Percentiles rank a stretch among this genome's conserved stretches.
Conservation (phyloP, 2,329 filamentous ascomycete species). For the Colletotrichum lini region DNA sequence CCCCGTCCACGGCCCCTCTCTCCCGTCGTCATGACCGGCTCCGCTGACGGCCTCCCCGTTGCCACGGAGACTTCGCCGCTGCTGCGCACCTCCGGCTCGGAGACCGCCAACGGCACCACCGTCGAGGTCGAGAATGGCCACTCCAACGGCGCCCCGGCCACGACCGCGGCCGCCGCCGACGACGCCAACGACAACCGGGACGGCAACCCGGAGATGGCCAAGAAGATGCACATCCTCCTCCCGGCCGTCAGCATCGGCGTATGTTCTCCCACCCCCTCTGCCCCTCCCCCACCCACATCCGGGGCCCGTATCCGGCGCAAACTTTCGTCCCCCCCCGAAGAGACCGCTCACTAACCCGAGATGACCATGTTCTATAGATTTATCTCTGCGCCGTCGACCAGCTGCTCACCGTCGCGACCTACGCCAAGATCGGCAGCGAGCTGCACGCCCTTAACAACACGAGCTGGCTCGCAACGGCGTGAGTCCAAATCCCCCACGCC, state of each 20-base stretch:
- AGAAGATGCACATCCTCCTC: conserved; percentile 56
- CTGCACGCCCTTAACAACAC: conserved; percentile 81
- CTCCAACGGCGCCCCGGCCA: conserved; percentile 35
- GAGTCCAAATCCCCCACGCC: conserved; percentile 25
- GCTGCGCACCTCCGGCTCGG: conserved; percentile 40
- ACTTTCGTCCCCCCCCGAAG: background rate
- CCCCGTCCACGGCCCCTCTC: conserved; percentile 3
- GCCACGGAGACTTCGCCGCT: conserved; percentile 49
- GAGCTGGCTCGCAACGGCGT: conserved; percentile 77
- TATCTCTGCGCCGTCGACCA: conserved; percentile 83
- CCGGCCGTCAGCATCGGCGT: conserved; percentile 58
- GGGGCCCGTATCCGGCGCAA: background rate
- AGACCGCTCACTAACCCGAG: conserved; percentile 3
- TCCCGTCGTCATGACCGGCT: conserved; percentile 22
- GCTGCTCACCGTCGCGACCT: conserved; percentile 83
- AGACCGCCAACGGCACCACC: conserved; percentile 28
- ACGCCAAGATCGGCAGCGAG: conserved; percentile 83
- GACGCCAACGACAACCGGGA: conserved; percentile 37
- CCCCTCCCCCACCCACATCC: too few species aligned
- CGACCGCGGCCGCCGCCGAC: background rate
- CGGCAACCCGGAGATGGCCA: conserved; percentile 49
- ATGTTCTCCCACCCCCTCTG: conserved; percentile 13
- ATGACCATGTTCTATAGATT: conserved; percentile 60
- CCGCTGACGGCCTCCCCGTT: conserved; percentile 26
- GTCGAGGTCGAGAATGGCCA: conserved; percentile 3